These are phyloP conservation scores for Geotrichum candidum DNA, from an alignment of 1,139 yeast species.

Conservation along the genomic window DNA sequence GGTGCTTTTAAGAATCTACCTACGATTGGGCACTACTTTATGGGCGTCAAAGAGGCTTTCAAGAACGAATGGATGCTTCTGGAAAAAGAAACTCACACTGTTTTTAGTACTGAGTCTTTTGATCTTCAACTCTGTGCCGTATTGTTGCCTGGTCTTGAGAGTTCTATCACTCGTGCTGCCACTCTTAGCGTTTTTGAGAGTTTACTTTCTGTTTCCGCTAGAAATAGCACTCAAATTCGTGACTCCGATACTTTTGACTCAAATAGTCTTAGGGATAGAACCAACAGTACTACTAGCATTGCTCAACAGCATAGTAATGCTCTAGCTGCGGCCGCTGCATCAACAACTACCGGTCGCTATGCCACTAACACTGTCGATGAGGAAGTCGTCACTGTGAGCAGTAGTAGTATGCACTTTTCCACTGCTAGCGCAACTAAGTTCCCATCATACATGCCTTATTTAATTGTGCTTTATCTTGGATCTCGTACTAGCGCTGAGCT, in stretches of 20 bases:
- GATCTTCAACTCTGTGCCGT: constrained; percentile 51
- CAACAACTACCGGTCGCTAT: constrained; percentile 14
- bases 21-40: constrained; percentile 30
- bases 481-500: constrained; percentile 47
- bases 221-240: constrained; percentile 24
- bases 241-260: constrained; percentile 10
- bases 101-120: constrained; percentile 43
- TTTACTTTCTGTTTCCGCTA: constrained; percentile 46
- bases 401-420: constrained; percentile 1
- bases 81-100: constrained; percentile 44
- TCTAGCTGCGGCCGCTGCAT: background rate
- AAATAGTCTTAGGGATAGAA: background rate
- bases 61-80: constrained; percentile 42
- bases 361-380: constrained; percentile 24
- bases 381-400: constrained; percentile 9
- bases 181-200: constrained; percentile 49
- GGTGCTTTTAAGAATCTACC: constrained; percentile 26
- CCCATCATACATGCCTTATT: constrained; percentile 38
- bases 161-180: constrained; percentile 54
- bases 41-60: constrained; percentile 40
- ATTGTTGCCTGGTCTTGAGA: constrained; percentile 56
- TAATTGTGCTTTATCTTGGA: constrained; percentile 52
- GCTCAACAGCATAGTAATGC: constrained; percentile 3
- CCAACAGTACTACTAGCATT: constrained; percentile 7
- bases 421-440: background rate